Percentiles rank a stretch among this genome's conserved stretches.
These are phyloP conservation scores for Urochloa ruziziensis DNA, from an alignment of 176 grass and related monocot genomes.

Conservation along the genomic window DNA sequence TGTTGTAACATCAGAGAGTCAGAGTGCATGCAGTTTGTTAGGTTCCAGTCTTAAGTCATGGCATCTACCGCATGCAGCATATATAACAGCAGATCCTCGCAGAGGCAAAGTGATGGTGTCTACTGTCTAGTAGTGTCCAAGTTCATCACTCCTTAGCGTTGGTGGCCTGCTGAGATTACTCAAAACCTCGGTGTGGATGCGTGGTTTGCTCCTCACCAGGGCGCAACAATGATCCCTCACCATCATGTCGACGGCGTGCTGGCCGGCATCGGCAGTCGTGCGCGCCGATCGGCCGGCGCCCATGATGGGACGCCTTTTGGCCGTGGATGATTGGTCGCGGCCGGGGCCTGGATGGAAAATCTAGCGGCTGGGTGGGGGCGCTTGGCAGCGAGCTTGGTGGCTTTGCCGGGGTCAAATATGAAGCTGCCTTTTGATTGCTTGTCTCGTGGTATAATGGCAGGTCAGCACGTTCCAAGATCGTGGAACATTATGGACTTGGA, in stretches of 20 bases:
- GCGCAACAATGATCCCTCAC: conserved; percentile 9
- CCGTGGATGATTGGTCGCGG: background rate
- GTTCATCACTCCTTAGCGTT: background rate
- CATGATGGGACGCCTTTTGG: background rate
- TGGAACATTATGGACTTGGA: background rate
- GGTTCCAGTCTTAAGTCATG: background rate
- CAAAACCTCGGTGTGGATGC: background rate
- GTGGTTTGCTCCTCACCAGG: background rate
- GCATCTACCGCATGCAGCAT: background rate
- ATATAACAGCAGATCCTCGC: background rate
- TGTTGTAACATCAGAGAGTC: background rate
- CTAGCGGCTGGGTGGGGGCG: background rate
- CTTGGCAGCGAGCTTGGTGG: no score
- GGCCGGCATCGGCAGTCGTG: no score
- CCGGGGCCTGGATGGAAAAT: background rate
- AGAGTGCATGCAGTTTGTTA: background rate
- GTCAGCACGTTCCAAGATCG: conserved; percentile 12
- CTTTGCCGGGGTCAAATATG: no score
- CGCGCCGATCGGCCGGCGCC: background rate
- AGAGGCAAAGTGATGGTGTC: background rate
- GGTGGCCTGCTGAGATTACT: background rate
- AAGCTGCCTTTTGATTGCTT: background rate
- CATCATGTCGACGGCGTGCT: background rate
- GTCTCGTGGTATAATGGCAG: conserved; percentile 16
- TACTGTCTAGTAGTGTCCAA: background rate